Base-by-base conservation (phyloP, 495 filamentous ascomycete genomes). In the Hypoxylon fuscum region DNA sequence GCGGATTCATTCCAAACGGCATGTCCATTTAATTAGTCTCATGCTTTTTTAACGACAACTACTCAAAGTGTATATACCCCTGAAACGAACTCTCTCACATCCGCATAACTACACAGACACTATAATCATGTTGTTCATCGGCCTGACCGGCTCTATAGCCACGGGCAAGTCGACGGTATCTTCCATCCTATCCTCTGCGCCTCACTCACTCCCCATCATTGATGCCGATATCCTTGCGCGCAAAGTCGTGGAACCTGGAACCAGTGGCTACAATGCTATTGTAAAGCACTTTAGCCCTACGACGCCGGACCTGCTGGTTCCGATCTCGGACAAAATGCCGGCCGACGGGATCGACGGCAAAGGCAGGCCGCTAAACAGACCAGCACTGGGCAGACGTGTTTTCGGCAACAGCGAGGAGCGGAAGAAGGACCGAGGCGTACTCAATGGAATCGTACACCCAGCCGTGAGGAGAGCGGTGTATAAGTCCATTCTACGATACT, bases 81-180 rank as follows among this genome's bases (percentile, higher is more conserved):
- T 27, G 25, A 27, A 40, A n/a, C 15, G 17, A 40, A 17, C n/a
- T 15, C 18, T 9, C 38, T 27, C 42, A 41, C 25, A 10, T 48
- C 17, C 41, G 14, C 18, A 42, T 49, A 40, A 40, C 2, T 22
- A 23, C 20, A 23, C n/a, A 62, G 42, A 2, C 27, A 59, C 9
- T 45, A 5, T 4, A 66, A 79, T 54, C 45, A 98, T 98, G 96
- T 85, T 98, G 50, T 84, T 98, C 67, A 91, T 98, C 70, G 95
- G 95, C 64, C 88, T 98, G 22, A 98, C 95, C 31, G 95, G 95
- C 77, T 96, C 93, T 57, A 96, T 98, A 73, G 94, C 95, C 31
- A 98, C 96, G 2, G 95, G 96, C 72, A 98, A 98, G 86, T 96
- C 93, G 29, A 98, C 96, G 62, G 94, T 96, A 62, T 96, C 95